Base-by-base conservation (phyloP, 2,329 filamentous ascomycete genomes). In the Clonostachys rosea region DNA sequence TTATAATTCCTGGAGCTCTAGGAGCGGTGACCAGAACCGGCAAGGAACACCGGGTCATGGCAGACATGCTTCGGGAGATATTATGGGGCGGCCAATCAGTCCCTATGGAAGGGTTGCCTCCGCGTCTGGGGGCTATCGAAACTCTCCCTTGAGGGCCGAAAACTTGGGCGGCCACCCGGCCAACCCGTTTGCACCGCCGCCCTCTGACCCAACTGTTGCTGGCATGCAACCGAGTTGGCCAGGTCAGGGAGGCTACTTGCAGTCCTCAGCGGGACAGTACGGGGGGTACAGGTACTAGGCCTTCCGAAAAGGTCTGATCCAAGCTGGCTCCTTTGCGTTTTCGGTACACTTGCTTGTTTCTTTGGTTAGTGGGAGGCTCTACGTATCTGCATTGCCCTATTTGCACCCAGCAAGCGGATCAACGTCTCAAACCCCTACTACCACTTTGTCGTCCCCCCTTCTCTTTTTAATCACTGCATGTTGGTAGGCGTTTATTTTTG, bases 1-100 rank as follows among this genome's bases (percentile, higher is more conserved):
- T 51, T 79, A 75, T 52, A 66, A 66, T 34, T 68, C 74, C 9
- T 82, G 80, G 75, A 82, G 79, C 59, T 60, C 68, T 34, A 65
- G 62, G 42, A 64, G 59, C 10, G 66, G 64, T 34, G 64, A 61
- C 5, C 67, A 69, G 46, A 59, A 62, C 35, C 59, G 65, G 6
- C 60, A 61, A 34, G 47, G 59, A n/a, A 54, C 63, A 30, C 61
- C 66, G 35, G 57, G 59, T 11, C 70, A 74, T 47, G 56, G 58
- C 14, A 66, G 69, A 41, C 67, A 74, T 45, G 49, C 68, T 13
- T 73, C 74, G 5, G 65, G 68, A 7, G 74, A 77, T 30, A 73
- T 69, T 43, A 39, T n/a, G 14, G 59, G 50, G n/a, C 64, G 76
- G 36, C 72, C 74, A 3, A 54, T 68, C 11, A 78, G 76, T 53